Evolutionary conservation across 257 asterid genomes (phyloP).

Genomic region (Rauvolfia tetraphylla): DNA sequence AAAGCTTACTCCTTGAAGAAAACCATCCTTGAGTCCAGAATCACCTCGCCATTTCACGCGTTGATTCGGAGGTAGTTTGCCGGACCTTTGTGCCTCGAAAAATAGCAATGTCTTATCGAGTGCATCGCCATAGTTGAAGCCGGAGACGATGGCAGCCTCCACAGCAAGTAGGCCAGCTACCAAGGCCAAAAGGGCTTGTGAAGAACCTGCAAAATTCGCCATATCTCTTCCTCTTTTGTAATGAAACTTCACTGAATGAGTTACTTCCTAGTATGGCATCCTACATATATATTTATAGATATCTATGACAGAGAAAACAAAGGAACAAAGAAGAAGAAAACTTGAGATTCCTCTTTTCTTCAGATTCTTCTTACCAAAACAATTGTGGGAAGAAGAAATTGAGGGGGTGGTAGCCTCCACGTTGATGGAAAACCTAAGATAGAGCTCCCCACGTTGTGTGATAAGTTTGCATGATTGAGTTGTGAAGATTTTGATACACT

Average conservation of each 20-base stretch:
- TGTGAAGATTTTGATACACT: neutral
- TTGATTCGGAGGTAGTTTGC: conserved; percentile 53
- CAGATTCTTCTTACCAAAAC: conserved; percentile 6
- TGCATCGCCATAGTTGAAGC: conserved; percentile 60
- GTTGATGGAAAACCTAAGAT: conserved; percentile 35
- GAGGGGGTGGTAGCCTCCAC: conserved; percentile 62
- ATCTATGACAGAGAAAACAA: neutral
- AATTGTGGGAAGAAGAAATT: conserved; percentile 15
- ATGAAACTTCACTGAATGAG: neutral
- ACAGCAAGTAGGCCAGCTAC: conserved; percentile 38
- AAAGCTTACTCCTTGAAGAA: conserved; percentile 59
- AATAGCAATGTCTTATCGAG: conserved; percentile 63
- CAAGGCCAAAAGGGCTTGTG: conserved; percentile 25
- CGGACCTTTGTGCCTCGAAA: conserved; percentile 85
- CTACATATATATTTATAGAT: conserved; percentile 21
- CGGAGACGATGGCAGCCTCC: conserved; percentile 28
- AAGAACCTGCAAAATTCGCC: conserved; percentile 21
- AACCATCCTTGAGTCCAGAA: conserved; percentile 74
- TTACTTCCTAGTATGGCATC: conserved; percentile 10
- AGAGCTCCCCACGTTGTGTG: conserved; percentile 66
- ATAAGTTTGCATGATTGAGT: neutral
- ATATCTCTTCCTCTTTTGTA: conserved; percentile 13
- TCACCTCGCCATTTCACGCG: conserved; percentile 63
- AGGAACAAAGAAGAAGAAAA: neutral
- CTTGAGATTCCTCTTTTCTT: no score